A percentile compares a stretch with the other conserved stretches of the same genome.
Conservation (phyloP, 306 rosid species). For the Ochetophila trinervis region DNA sequence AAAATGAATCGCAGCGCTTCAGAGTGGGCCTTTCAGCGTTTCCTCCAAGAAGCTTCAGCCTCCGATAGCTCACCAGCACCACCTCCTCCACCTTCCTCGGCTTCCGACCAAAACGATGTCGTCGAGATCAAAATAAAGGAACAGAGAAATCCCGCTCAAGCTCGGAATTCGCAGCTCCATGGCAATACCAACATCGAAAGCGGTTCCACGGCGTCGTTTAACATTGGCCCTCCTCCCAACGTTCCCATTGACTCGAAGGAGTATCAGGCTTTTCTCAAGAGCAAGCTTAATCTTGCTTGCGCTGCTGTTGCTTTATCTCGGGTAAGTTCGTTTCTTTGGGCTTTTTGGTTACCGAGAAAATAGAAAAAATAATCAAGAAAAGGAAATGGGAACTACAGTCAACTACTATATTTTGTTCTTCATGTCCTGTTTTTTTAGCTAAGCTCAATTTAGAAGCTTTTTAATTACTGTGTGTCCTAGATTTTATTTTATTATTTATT, state of each 20-base stretch:
- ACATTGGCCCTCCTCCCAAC: conserved; percentile 11
- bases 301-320: conserved; percentile 82
- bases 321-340: conserved; percentile 32
- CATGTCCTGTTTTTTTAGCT: no score
- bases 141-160: conserved; percentile 1
- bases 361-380: no score
- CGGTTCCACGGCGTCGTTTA: conserved; percentile 6
- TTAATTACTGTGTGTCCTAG: neutral
- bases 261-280: conserved; percentile 69
- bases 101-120: conserved; percentile 25
- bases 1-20: conserved; percentile 76
- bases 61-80: conserved; percentile 10
- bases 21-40: conserved; percentile 88
- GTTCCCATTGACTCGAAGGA: conserved; percentile 53
- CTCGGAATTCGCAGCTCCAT: neutral
- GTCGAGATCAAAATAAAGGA: conserved; percentile 39
- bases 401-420: no score
- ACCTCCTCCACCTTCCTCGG: conserved; percentile 34
- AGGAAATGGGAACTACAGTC: no score
- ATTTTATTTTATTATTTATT: neutral
- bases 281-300: conserved; percentile 86
- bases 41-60: conserved; percentile 50
- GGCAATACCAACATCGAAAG: neutral
- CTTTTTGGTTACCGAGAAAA: neutral
- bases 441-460: no score